Evolutionary conservation across 495 filamentous ascomycete species (phyloP), one percentile per base, ranked within the genome.

Genomic region (Penicillium longicatenatum): DNA sequence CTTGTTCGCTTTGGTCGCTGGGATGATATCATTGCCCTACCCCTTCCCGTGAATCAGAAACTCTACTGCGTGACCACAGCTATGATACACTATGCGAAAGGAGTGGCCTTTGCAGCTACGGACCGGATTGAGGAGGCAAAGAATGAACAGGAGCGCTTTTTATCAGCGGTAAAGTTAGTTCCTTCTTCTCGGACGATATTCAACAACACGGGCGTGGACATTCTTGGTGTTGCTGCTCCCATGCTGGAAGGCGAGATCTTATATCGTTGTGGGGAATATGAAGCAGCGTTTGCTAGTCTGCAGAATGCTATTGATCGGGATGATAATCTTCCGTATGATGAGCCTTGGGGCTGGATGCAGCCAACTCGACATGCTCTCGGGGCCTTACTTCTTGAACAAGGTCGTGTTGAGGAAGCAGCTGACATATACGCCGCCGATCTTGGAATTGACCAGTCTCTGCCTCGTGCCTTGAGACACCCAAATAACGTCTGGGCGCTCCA

Each of bases 301-400:
- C 74, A 76, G 0, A 54, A 61, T 11, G 77, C 87, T 0, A 83
- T 87, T 20, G 56, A 69, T 5, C 72, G 79, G 14, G 84, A 87
- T 54, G 82, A 86, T 52, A 56, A 64, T 1, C 72, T 90, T 8
- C 81, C 79, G 0, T 90, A 86, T 54, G 82, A 85, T 55, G 87
- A 90, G 67, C 87, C 87, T 0, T 89, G 86, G 85, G 83, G 82
- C 3, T 87, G 84, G 85, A 87, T 88, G 85, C 81, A 86, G 58
- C 85, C 87, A 0, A 79, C 84, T 1, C 71, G 85, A 5, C 87
- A 90, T 69, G 85, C 86, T 4, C 82, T 84, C 42, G 86, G 82
- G 0, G 86, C 86, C 5, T 71, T 90, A 1, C 68, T 86, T 19
- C 64, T 86, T 0, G 87, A 90, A 54, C 86, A 89, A 54, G 80